Evolutionary conservation across 2,329 filamentous ascomycete species (phyloP).

Genomic region (Falciphora oryzae): DNA sequence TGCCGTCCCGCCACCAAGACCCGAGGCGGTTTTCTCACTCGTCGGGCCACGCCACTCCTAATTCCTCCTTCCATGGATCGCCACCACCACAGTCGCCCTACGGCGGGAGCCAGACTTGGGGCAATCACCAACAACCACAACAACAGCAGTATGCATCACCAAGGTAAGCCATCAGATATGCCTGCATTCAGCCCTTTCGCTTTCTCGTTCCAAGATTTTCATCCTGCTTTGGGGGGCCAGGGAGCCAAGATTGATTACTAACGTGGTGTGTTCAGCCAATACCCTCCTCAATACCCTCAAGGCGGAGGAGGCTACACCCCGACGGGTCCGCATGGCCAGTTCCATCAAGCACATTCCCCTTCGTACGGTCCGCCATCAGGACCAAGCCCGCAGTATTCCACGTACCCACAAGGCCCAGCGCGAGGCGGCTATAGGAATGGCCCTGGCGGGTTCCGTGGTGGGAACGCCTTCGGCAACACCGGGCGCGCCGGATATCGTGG

Average conservation of each 20-base stretch:
- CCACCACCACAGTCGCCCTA: conserved; percentile 38
- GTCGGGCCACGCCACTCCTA: conserved; percentile 33
- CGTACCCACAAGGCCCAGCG: conserved; percentile 40
- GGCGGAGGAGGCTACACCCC: conserved; percentile 41
- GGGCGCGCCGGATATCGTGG: conserved; percentile 50
- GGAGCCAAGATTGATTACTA: background rate
- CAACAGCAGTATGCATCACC: conserved; percentile 31
- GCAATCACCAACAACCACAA: conserved; percentile 20
- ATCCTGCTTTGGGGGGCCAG: background rate
- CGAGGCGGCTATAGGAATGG: conserved; percentile 42
- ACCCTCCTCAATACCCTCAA: conserved; percentile 54
- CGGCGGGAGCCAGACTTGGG: conserved; percentile 32
- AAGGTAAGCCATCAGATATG: conserved; percentile 28
- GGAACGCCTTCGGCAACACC: conserved; percentile 44
- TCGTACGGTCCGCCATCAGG: conserved; percentile 52
- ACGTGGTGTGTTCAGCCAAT: conserved; percentile 42
- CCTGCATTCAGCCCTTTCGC: too few relatives aligned
- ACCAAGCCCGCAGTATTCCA: conserved; percentile 49
- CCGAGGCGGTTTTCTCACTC: conserved; percentile 33
- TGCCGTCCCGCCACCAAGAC: conserved; percentile 23
- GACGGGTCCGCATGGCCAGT: conserved; percentile 48
- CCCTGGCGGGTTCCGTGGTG: conserved; percentile 47
- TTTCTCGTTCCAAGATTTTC: background rate
- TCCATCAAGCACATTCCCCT: conserved; percentile 43
- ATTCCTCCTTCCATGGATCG: conserved; percentile 39